Percentiles rank a stretch among this genome's conserved stretches.
Conservation (phyloP, 208 protist species). For the Zelonia costaricensis region DNA sequence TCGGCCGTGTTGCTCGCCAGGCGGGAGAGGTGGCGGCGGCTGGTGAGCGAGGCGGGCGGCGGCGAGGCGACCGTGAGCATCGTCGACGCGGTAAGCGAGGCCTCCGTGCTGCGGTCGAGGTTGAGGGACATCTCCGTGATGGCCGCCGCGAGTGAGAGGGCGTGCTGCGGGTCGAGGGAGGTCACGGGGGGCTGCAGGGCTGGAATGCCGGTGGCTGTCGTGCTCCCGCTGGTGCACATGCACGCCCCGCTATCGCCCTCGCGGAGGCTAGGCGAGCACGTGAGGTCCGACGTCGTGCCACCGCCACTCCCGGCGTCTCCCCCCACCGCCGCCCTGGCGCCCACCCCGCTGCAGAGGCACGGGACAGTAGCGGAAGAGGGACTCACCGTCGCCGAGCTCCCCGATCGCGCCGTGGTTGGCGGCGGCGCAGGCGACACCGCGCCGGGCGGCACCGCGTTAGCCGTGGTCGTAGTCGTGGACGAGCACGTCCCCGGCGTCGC, state of each 20-base stretch:
- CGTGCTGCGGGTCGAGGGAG: conserved; percentile 23
- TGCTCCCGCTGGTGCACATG: conserved; percentile 2
- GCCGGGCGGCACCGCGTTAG: too few relatives aligned
- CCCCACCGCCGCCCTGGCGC: too few relatives aligned
- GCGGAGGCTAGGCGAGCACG: neutral
- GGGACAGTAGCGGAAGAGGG: too few relatives aligned
- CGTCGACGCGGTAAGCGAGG: conserved; percentile 2
- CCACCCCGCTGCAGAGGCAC: too few relatives aligned
- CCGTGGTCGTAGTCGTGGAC: too few relatives aligned
- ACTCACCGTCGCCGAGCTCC: too few relatives aligned
- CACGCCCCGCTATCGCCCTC: neutral
- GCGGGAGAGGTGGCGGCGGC: conserved; percentile 14
- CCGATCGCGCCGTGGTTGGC: too few relatives aligned
- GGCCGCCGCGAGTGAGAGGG: conserved; percentile 36
- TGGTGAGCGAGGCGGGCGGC: neutral
- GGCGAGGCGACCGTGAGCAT: neutral
- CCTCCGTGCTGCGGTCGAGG: conserved; percentile 1
- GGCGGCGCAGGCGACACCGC: too few relatives aligned
- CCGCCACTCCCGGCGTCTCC: neutral
- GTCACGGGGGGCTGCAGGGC: conserved; percentile 1
- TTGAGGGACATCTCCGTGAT: conserved; percentile 41
- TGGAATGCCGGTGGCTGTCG: neutral
- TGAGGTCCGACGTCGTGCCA: neutral
- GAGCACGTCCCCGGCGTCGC: too few relatives aligned
- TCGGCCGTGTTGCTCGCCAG: conserved; percentile 1